Conservation (phyloP, 208 protist species). For the Leishmania arabica region DNA sequence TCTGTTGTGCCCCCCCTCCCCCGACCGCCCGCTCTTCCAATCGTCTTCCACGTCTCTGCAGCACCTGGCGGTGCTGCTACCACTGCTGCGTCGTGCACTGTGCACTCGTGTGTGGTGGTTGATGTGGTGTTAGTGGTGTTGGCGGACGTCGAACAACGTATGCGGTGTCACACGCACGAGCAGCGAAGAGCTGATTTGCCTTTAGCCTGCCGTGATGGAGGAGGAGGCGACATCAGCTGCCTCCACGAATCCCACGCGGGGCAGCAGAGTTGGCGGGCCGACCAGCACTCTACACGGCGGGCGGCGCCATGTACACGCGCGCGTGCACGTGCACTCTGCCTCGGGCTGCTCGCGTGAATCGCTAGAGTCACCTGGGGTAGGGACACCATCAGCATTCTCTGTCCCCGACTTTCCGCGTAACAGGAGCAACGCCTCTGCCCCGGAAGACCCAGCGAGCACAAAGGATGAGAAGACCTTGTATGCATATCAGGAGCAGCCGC, state of each 20-base stretch:
- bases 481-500: not conserved
- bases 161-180: not conserved
- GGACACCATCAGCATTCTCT: slow-evolving; percentile 2
- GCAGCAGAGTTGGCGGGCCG: not conserved
- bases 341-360: slow-evolving; percentile 2
- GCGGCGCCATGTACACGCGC: slow-evolving; percentile 25
- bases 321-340: not conserved
- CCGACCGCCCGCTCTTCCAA: not conserved
- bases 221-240: not conserved
- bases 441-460: not conserved
- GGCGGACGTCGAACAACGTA: not conserved
- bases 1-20: not conserved
- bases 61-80: not conserved
- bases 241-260: not conserved
- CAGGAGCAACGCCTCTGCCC: not conserved
- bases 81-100: not conserved
- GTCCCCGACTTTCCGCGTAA: slow-evolving; percentile 3
- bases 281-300: slow-evolving; percentile 8
- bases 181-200: not conserved
- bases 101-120: not conserved
- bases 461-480: not conserved
- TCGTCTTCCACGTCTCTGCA: not conserved
- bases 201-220: not conserved
- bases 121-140: not conserved
- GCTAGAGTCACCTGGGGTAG: not conserved